Percentiles rank a stretch among this genome's conserved stretches.
These are phyloP conservation scores for Aspergillus felis DNA, from an alignment of 2,329 filamentous ascomycete species.

Conservation along the genomic window DNA sequence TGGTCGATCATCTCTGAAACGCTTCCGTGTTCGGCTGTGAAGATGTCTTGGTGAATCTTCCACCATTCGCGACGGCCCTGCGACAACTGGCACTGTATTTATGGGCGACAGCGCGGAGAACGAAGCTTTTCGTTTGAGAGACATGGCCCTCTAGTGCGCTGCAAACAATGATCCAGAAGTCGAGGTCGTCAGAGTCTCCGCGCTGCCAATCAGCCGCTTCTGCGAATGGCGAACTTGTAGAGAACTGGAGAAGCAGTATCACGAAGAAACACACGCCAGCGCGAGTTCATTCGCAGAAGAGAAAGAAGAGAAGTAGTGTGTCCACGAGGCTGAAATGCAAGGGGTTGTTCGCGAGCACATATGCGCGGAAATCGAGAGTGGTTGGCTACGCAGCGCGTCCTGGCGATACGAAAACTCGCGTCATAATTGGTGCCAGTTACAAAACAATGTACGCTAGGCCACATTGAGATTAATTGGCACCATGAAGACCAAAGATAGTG, in stretches of 20 bases:
- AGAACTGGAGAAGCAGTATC: neutral
- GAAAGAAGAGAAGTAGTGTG: neutral
- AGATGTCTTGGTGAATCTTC: slow-evolving; percentile 42
- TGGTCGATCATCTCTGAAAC: slow-evolving; percentile 56
- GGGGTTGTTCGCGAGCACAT: neutral
- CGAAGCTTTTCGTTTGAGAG: slow-evolving; percentile 58
- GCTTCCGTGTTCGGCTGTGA: slow-evolving; percentile 56
- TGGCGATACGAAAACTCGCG: slow-evolving; percentile 4
- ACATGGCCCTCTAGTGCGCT: slow-evolving; percentile 39
- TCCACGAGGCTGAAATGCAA: neutral
- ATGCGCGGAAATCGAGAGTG: neutral
- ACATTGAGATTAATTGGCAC: slow-evolving; percentile 23
- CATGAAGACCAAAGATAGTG: neutral
- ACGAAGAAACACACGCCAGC: neutral
- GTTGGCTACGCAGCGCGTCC: neutral
- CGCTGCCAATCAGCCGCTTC: neutral
- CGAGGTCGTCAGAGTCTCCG: neutral
- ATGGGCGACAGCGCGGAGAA: slow-evolving; percentile 44
- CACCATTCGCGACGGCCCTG: slow-evolving; percentile 25
- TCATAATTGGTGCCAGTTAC: slow-evolving; percentile 3
- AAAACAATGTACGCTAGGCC: slow-evolving; percentile 26
- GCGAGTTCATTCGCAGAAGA: neutral
- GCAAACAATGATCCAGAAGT: neutral
- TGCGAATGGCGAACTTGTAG: neutral
- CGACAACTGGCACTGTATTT: slow-evolving; percentile 22